Base-by-base conservation (phyloP, 495 filamentous ascomycete genomes). In the Pyronema domesticum region DNA sequence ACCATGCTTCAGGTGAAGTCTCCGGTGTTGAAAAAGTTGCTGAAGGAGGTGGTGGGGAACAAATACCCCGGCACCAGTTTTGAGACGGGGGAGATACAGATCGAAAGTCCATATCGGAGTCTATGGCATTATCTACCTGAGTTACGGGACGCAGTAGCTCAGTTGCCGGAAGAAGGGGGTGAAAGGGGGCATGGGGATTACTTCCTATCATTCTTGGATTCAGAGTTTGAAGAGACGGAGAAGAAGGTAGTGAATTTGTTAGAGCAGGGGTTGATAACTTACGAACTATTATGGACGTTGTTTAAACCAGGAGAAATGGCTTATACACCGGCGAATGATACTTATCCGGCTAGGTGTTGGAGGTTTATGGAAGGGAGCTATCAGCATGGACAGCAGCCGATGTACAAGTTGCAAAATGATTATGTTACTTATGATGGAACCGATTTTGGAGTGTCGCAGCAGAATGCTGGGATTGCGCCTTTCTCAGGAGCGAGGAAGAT, bases 351-450 rank as follows among this genome's bases (percentile, higher is more conserved):
- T 19, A n/a, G 48, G 30, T 17, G 18, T 13, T 37, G 14, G 11
- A 51, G 4, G 11, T n/a, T 15, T 23, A 34, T 34, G 8, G 18
- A 18, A 3, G 18, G 33, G 7, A n/a, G 4, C 3, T 51, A 51
- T 23, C 17, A 13, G 11, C 35, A 45, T n/a, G 65, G 66, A 48
- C 36, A 47, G 5, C 4, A 64, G 2, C 61, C 66, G 50, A 58
- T 57, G 23, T 68, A 57, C 46, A 37, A 53, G 1, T 53, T 75
- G 4, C 52, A 54, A 0, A 68, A 61, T 56, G 63, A 72, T 35
- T 77, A 74, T 54, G 69, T 83, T 44, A 77, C 82, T 51, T 81
- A 71, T 51, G 72, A 81, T 51, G 82, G 82, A 10, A 70, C 72
- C 7, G 67, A 65, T 0, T 83, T 82, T 54, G 79, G 81, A 7